These are phyloP conservation scores for Haplosporangium sp. DNA, from an alignment of 371 early-diverging fungal species.

Conservation along the genomic window DNA sequence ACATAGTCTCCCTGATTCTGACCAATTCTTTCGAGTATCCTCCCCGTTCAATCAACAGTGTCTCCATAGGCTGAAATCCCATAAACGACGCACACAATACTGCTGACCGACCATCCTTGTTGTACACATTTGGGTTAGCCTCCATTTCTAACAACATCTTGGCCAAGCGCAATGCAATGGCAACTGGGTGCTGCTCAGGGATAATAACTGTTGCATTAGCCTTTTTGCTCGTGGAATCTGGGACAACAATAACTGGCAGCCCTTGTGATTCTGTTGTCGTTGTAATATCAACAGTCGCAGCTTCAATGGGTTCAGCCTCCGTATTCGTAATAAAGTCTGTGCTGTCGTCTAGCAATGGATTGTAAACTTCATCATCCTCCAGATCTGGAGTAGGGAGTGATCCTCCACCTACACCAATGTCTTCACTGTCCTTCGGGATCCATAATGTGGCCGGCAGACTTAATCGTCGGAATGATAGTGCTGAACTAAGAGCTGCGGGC, in stretches of 20 bases:
- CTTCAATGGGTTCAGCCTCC: not conserved
- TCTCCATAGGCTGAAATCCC: conserved; percentile 52
- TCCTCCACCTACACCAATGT: conserved; percentile 37
- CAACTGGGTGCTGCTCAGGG: conserved; percentile 40
- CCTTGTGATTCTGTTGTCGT: not conserved
- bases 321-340: not conserved
- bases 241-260: no score
- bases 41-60: conserved; percentile 33
- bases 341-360: not conserved
- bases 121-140: conserved; percentile 50
- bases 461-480: conserved; percentile 37
- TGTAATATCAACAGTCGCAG: not conserved
- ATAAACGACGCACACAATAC: conserved; percentile 45
- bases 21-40: conserved; percentile 42
- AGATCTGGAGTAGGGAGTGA: conserved; percentile 19
- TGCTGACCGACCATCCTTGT: conserved; percentile 43
- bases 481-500: conserved; percentile 28
- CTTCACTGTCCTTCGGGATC: conserved; percentile 39
- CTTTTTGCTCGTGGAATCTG: not conserved
- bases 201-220: conserved; percentile 4
- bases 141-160: conserved; percentile 22
- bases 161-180: conserved; percentile 41
- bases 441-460: conserved; percentile 39
- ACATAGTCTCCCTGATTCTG: conserved; percentile 49
- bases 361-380: conserved; percentile 11